These are phyloP conservation scores for Podosphaera xanthii DNA, from an alignment of 2,329 filamentous ascomycete species.

Conservation along the genomic window DNA sequence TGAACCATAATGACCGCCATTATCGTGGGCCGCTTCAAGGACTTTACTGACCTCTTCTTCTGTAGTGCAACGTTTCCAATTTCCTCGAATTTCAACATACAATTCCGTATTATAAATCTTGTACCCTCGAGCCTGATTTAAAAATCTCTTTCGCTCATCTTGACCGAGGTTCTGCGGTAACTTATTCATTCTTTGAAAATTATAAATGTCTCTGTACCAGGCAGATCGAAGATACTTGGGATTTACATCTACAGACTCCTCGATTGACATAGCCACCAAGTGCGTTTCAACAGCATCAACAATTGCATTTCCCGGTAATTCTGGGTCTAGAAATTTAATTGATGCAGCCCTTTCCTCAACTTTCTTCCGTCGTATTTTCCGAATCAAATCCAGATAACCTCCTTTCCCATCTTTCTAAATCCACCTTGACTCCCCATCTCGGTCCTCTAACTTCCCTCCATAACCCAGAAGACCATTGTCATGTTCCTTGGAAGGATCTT, in stretches of 20 bases:
- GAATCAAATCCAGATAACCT: background rate
- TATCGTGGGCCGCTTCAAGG: background rate
- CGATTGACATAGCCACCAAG: background rate
- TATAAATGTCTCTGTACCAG: background rate
- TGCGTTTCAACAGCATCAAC: background rate
- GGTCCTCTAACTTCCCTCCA: background rate
- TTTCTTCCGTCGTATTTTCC: background rate
- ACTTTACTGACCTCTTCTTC: background rate
- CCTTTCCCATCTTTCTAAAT: background rate
- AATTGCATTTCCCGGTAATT: background rate
- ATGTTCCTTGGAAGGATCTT: background rate
- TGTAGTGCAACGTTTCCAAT: background rate
- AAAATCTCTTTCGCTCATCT: background rate
- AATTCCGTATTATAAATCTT: background rate
- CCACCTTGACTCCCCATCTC: background rate
- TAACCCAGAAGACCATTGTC: background rate
- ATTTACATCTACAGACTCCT: background rate
- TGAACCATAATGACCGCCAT: background rate
- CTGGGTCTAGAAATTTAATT: background rate
- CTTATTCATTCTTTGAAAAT: background rate
- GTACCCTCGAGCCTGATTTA: background rate
- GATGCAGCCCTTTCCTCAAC: background rate
- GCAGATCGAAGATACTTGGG: background rate
- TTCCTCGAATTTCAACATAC: background rate
- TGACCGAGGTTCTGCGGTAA: background rate